Conservation (phyloP, 116 monocot species). For the Thalassia testudinum region DNA sequence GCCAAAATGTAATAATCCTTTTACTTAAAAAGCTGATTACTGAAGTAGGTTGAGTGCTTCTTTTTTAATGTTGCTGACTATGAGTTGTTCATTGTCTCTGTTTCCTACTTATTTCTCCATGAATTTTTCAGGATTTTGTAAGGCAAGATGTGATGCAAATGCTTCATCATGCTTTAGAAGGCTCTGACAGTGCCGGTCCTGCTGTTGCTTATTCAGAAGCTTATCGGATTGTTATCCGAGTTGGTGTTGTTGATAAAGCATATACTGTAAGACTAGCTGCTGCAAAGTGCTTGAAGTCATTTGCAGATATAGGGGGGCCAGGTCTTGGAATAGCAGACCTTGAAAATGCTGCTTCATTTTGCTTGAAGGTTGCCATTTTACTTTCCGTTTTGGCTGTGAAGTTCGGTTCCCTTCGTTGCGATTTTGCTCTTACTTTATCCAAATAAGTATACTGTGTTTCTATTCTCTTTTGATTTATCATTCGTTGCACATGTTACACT, state of each 20-base stretch:
- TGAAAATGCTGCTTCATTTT: slow-evolving; percentile 61
- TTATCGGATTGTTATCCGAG: slow-evolving; percentile 63
- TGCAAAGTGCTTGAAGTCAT: slow-evolving; percentile 86
- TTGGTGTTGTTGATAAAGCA: slow-evolving; percentile 69
- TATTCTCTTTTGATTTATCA: background rate
- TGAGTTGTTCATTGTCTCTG: too few species aligned
- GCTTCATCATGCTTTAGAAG: slow-evolving; percentile 92
- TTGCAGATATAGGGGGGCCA: slow-evolving; percentile 72
- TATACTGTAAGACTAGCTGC: slow-evolving; percentile 69
- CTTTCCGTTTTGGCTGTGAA: too few species aligned
- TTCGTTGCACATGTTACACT: too few species aligned
- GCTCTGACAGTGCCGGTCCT: slow-evolving; percentile 56
- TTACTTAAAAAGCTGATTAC: too few species aligned
- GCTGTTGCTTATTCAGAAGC: slow-evolving; percentile 76
- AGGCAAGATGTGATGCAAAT: slow-evolving; percentile 89
- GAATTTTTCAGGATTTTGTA: slow-evolving; percentile 60
- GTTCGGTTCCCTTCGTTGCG: slow-evolving; percentile 5
- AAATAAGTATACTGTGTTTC: background rate
- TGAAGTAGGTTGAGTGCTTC: too few species aligned
- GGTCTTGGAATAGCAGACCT: slow-evolving; percentile 64
- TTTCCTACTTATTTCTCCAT: too few species aligned
- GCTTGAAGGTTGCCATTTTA: slow-evolving; percentile 45
- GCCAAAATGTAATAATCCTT: too few species aligned
- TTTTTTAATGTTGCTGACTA: too few species aligned
- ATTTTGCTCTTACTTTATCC: background rate